Percentiles rank a stretch among this genome's conserved stretches.
Evolutionary conservation across 495 filamentous ascomycete species (phyloP).

Genomic region (Penicillium silybi): DNA sequence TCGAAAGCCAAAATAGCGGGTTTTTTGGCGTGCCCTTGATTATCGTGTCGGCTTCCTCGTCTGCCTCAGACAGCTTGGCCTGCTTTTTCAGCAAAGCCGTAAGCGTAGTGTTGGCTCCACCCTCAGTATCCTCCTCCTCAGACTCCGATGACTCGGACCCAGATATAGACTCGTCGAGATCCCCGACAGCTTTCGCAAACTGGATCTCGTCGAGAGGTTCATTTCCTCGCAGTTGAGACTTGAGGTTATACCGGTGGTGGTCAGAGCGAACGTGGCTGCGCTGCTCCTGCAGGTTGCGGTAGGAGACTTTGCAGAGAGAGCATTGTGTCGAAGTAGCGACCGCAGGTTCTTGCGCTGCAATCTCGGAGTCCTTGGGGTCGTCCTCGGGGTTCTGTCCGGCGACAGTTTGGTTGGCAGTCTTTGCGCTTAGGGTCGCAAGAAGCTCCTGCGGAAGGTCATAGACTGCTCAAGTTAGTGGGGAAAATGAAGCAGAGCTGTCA

Average conservation of each 20-base stretch:
- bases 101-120: constrained; percentile 58
- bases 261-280: constrained; percentile 85
- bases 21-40: constrained; percentile 60
- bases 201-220: constrained; percentile 67
- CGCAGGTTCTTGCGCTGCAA: constrained; percentile 36
- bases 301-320: constrained; percentile 70
- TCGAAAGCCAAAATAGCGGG: constrained; percentile 83
- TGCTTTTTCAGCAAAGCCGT: constrained; percentile 77
- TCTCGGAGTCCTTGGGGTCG: constrained; percentile 17
- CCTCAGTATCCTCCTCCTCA: constrained; percentile 52
- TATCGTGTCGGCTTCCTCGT: constrained; percentile 46
- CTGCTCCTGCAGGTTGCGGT: constrained; percentile 73
- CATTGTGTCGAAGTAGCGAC: constrained; percentile 70
- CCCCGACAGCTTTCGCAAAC: constrained; percentile 78
- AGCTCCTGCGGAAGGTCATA: constrained; percentile 83
- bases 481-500: not conserved
- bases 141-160: constrained; percentile 63
- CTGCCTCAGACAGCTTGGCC: constrained; percentile 58
- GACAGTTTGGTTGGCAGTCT: constrained; percentile 38
- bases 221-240: constrained; percentile 73
- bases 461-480: constrained; percentile 47
- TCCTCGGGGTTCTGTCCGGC: constrained; percentile 19
- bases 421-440: constrained; percentile 62
- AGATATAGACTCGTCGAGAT: constrained; percentile 87
- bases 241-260: constrained; percentile 89